Conservation (phyloP, 371 early-diverging fungal genomes). For the Fennellomyces sp. region DNA sequence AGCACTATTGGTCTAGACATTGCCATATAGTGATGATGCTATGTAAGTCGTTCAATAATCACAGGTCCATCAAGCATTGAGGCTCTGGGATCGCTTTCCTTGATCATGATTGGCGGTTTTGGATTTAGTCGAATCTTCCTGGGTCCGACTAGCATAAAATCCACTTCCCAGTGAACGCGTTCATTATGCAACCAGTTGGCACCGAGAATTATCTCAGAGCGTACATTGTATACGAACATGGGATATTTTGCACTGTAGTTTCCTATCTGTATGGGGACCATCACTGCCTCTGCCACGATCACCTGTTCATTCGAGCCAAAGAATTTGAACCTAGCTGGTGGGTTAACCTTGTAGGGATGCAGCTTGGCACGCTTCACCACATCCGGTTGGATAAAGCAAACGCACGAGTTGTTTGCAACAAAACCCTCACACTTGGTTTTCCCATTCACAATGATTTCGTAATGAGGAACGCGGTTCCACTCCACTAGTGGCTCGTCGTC, state of each 20-base stretch:
- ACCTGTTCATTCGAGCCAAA: not conserved
- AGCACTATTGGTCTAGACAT: no score
- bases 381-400: not conserved
- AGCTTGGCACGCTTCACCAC: not conserved
- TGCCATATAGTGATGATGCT: no score
- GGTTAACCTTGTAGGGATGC: not conserved
- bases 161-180: not conserved
- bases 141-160: not conserved
- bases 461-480: not conserved
- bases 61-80: not conserved
- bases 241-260: not conserved
- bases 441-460: not conserved
- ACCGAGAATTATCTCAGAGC: not conserved
- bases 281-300: not conserved
- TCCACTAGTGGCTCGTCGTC: not conserved
- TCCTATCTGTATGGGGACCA: not conserved
- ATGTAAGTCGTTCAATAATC: slow-evolving; percentile 1
- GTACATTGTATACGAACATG: not conserved
- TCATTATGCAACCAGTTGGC: not conserved
- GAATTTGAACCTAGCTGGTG: not conserved
- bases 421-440: not conserved
- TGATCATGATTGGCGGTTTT: not conserved
- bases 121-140: not conserved
- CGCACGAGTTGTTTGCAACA: not conserved
- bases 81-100: not conserved